Evolutionary conservation across 345 rosid genomes (phyloP).

Genomic region (Populus pruinosa): DNA sequence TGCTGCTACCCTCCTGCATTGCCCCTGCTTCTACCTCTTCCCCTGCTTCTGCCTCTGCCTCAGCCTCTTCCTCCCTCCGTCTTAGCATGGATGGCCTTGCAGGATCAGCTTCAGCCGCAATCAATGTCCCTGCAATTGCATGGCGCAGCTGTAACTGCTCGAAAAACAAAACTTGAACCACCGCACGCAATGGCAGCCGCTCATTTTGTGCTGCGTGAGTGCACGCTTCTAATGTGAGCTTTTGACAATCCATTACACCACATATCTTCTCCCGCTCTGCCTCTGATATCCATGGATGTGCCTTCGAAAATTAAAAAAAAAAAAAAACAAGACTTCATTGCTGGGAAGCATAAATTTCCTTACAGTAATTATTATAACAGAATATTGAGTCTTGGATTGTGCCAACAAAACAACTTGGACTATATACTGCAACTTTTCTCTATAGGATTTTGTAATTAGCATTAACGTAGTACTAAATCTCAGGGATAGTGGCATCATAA

Average conservation of each 20-base stretch:
- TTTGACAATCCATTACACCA: slow-evolving; percentile 81
- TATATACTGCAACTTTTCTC: not conserved
- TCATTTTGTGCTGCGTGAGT: slow-evolving; percentile 99
- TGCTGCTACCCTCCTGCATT: slow-evolving; percentile 23
- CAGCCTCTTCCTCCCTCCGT: slow-evolving; percentile 23
- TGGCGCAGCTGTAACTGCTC: slow-evolving; percentile 93
- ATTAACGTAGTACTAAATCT: not conserved
- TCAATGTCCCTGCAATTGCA: slow-evolving; percentile 76
- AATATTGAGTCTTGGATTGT: not conserved
- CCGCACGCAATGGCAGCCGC: slow-evolving; percentile 85
- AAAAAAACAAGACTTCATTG: not conserved
- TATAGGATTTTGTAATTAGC: not conserved
- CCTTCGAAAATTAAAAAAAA: slow-evolving; percentile 29
- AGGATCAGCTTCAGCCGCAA: slow-evolving; percentile 55
- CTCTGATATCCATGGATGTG: slow-evolving; percentile 89
- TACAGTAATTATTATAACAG: not conserved
- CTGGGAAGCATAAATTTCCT: not conserved
- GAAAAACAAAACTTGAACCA: slow-evolving; percentile 93
- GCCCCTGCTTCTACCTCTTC: slow-evolving; percentile 16
- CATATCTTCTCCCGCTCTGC: slow-evolving; percentile 81
- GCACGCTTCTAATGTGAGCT: slow-evolving; percentile 92
- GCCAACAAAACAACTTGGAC: not conserved
- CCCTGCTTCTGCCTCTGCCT: slow-evolving; percentile 13
- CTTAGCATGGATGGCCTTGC: slow-evolving; percentile 38
- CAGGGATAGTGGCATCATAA: too few species aligned